Base-by-base conservation (phyloP, 2,329 filamentous ascomycete genomes). In the Didymella pinodella region DNA sequence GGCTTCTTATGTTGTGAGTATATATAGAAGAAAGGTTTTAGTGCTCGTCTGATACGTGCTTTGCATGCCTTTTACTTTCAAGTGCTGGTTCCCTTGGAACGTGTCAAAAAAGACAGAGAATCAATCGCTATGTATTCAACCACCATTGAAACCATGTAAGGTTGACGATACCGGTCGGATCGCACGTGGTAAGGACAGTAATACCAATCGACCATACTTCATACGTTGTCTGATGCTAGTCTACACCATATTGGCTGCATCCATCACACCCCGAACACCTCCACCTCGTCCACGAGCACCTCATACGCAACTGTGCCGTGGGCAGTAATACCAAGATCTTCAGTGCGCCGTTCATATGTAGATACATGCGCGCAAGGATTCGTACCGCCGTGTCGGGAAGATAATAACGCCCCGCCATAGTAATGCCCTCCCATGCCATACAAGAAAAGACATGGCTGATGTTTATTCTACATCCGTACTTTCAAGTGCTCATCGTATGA, bases 401-500 rank as follows among this genome's bases (percentile, higher is more conserved):
- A 49, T 48, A 50, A 63, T 40, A 58, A 57, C 48, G 57, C 57
- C 60, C 50, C 43, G 25, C 29, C 36, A 44, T 56, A 57, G 44
- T 44, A 29, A 61, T 62, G 54, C 57, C 41, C 36, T 45, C 44
- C 29, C 49, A 43, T 44, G 16, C 40, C 31, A 59, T 58, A 49
- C 55, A 43, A 48, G 38, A n/a, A 41, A 54, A 29, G 49, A 47
- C 26, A 59, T 52, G 26, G 50, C 47, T 46, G 41, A n/a, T 43
- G 36, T 54, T 44, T 72, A 72, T 69, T 65, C 64, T 72, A 72
- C 68, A 67, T 20, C 7, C 41, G 54, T 44, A 44, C 29, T 5
- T 43, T 26, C 16, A 29, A 40, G 40, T 41, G 58, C 53, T 76
- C 62, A 77, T 53, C 84, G 82, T 72, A 89, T 89, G 77, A 87